These are phyloP conservation scores for Phytophthora idaei DNA, from an alignment of 352 stramenopile genomes.

Conservation along the genomic window DNA sequence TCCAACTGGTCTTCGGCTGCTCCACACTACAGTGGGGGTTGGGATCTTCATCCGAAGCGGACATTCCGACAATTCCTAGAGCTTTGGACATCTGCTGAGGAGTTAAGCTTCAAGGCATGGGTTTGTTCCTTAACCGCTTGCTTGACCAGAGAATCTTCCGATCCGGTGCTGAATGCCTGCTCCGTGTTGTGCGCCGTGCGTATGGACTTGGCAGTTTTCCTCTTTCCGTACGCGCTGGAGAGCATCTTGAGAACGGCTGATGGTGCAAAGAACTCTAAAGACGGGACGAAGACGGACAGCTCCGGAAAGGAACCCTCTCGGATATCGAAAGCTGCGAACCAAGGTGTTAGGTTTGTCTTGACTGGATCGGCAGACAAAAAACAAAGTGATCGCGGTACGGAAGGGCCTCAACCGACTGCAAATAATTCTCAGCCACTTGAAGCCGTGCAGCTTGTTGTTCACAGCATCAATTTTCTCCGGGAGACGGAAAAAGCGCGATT, in stretches of 20 bases:
- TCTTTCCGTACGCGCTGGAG: conserved; percentile 77
- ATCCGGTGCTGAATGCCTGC: conserved; percentile 64
- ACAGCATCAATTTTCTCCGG: conserved; percentile 83
- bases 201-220: conserved; percentile 69
- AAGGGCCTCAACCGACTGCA: background rate
- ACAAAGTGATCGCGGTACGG: background rate
- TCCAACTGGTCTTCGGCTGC: conserved; percentile 62
- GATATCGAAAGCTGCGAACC: conserved; percentile 38
- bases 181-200: conserved; percentile 43
- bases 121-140: conserved; percentile 55
- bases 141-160: conserved; percentile 40
- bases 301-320: conserved; percentile 9
- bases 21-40: background rate
- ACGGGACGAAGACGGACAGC: conserved; percentile 1
- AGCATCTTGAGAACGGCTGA: conserved; percentile 32
- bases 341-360: conserved; percentile 52
- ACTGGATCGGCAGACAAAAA: conserved; percentile 14
- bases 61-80: conserved; percentile 32
- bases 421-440: conserved; percentile 37
- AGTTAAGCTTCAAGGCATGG: conserved; percentile 61
- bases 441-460: conserved; percentile 73
- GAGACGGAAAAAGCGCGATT: conserved; percentile 78
- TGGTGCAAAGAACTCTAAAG: conserved; percentile 4
- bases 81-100: conserved; percentile 47
- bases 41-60: conserved; percentile 1